Evolutionary conservation across 2,329 filamentous ascomycete species (phyloP).

Genomic region (Ophiostoma sp.): DNA sequence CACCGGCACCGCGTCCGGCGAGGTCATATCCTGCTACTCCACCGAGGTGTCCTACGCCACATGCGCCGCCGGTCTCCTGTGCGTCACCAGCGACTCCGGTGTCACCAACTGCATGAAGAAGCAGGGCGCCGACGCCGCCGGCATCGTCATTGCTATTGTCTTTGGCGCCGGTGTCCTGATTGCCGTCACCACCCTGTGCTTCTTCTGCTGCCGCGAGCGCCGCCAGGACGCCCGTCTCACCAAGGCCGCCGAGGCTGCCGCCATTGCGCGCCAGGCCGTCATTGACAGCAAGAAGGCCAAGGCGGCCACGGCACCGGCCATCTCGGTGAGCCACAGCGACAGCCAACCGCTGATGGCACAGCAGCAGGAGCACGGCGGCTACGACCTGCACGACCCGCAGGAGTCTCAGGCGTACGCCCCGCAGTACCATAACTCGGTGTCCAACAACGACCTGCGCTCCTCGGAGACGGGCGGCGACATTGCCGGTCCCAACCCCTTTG

Average conservation of each 20-base stretch:
- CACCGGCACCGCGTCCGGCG: conserved; percentile 34
- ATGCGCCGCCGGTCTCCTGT: conserved; percentile 44
- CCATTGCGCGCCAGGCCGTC: conserved; percentile 42
- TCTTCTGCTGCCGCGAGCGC: conserved; percentile 50
- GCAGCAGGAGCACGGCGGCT: not conserved
- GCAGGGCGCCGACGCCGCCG: conserved; percentile 39
- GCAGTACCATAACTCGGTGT: conserved; percentile 5
- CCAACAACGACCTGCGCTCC: conserved; percentile 2
- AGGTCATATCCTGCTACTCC: conserved; percentile 37
- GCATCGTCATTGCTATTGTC: conserved; percentile 45
- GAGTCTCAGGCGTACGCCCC: not conserved
- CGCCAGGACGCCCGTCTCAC: conserved; percentile 40
- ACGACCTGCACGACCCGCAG: conserved; percentile 11
- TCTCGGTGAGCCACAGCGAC: conserved; percentile 21
- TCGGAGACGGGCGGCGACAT: conserved; percentile 22
- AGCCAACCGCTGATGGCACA: conserved; percentile 30
- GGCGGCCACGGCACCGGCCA: conserved; percentile 27
- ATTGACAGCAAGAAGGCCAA: conserved; percentile 38
- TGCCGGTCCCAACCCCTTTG: conserved; percentile 26
- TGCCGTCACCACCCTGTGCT: conserved; percentile 41
- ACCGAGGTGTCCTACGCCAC: conserved; percentile 35
- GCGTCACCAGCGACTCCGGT: conserved; percentile 39
- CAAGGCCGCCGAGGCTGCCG: conserved; percentile 47
- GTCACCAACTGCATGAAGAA: conserved; percentile 42
- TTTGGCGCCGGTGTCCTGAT: conserved; percentile 41